A percentile compares a stretch with the other conserved stretches of the same genome.
These are phyloP conservation scores for Gypsophila paniculata DNA, from an alignment of 179 eudicot species.

Conservation along the genomic window DNA sequence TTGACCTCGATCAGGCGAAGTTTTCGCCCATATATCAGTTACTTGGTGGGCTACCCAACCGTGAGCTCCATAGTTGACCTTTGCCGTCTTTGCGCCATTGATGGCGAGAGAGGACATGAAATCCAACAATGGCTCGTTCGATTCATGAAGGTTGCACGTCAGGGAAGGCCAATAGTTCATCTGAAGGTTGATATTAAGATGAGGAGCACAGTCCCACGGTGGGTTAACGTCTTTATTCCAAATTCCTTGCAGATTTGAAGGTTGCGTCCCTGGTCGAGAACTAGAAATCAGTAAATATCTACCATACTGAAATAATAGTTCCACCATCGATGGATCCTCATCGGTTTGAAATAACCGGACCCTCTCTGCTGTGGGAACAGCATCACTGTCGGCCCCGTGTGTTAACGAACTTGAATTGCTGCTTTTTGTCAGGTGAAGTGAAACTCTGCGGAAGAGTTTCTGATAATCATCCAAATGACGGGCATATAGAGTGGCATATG, in stretches of 20 bases:
- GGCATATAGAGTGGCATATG: constrained; percentile 54
- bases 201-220: constrained; percentile 83
- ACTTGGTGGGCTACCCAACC: constrained; percentile 87
- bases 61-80: constrained; percentile 62
- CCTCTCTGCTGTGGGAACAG: constrained; percentile 54
- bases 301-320: constrained; percentile 79
- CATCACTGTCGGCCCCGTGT: constrained; percentile 15
- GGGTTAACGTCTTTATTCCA: constrained; percentile 74
- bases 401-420: constrained; percentile 17
- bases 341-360: constrained; percentile 51
- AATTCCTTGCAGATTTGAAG: constrained; percentile 81
- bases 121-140: constrained; percentile 76
- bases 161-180: constrained; percentile 97
- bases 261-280: constrained; percentile 75
- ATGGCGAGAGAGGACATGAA: constrained; percentile 52
- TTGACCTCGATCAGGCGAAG: constrained; percentile 60
- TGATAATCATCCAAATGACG: constrained; percentile 83
- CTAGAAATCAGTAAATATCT: constrained; percentile 77
- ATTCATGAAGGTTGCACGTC: constrained; percentile 72
- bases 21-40: constrained; percentile 85
- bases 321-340: constrained; percentile 86
- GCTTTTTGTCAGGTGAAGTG: constrained; percentile 60
- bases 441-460: constrained; percentile 63
- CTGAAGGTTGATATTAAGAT: constrained; percentile 80
- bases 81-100: constrained; percentile 68